Conservation (phyloP, 2,329 filamentous ascomycete genomes). For the Colletotrichum sansevieriae region DNA sequence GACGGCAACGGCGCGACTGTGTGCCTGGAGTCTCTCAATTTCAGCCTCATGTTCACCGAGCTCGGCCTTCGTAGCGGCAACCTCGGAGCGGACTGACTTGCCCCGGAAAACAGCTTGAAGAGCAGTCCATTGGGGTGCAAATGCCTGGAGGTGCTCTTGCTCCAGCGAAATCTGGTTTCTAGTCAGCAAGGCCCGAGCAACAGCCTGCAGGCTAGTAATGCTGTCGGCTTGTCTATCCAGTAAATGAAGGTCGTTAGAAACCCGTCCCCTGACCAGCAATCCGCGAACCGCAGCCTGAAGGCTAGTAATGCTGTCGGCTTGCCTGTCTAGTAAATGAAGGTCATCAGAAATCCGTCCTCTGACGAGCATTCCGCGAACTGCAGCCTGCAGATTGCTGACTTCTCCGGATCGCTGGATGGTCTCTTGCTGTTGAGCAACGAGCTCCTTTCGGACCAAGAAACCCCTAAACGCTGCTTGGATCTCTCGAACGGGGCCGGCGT, state of each 20-base stretch:
- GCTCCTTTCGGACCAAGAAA: conserved; percentile 71
- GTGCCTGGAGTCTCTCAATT: conserved; percentile 64
- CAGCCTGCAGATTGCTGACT: conserved; percentile 73
- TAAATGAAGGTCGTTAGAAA: conserved; percentile 60
- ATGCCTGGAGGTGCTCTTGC: conserved; percentile 63
- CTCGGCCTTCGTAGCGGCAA: conserved; percentile 61
- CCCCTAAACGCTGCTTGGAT: conserved; percentile 77
- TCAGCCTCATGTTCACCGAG: conserved; percentile 58
- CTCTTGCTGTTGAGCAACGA: conserved; percentile 68
- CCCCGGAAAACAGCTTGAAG: conserved; percentile 64
- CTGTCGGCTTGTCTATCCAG: conserved; percentile 65
- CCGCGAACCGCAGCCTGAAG: conserved; percentile 79
- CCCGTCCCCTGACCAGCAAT: conserved; percentile 70
- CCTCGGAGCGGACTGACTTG: conserved; percentile 59
- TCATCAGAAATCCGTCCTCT: conserved; percentile 69
- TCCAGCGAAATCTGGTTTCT: conserved; percentile 67
- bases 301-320: conserved; percentile 63
- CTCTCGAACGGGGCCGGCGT: conserved; percentile 72
- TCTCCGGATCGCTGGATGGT: conserved; percentile 64
- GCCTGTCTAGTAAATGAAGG: conserved; percentile 63
- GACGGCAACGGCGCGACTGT: conserved; percentile 67
- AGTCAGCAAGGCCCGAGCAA: conserved; percentile 72
- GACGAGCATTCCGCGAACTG: conserved; percentile 75
- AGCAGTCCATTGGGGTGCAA: conserved; percentile 63
- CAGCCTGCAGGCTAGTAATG: conserved; percentile 73